These are phyloP conservation scores for Ampelocalamus luodianensis DNA, from an alignment of 176 grass and related monocot species.

Conservation along the genomic window DNA sequence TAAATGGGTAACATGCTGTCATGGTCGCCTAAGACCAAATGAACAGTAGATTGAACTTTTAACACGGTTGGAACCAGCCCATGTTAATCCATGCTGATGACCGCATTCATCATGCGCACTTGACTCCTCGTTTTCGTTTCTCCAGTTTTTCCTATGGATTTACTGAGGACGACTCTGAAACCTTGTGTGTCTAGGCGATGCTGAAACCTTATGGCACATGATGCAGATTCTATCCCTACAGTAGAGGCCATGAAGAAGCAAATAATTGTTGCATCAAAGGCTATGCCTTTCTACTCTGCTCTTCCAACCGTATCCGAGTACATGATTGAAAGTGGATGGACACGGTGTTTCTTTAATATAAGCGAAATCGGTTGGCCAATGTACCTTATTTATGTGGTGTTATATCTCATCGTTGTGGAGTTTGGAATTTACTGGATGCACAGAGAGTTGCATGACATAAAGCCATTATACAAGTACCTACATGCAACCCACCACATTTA, in stretches of 20 bases:
- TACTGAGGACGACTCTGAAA: not conserved
- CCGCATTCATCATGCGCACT: not conserved
- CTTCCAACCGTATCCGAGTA: conserved; percentile 81
- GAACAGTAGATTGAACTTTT: not conserved
- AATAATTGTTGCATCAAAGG: conserved; percentile 84
- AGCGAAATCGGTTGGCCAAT: conserved; percentile 70
- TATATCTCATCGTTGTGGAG: conserved; percentile 79
- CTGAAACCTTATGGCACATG: not conserved
- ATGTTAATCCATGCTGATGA: not conserved
- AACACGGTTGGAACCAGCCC: not conserved
- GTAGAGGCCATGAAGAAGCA: conserved; percentile 87
- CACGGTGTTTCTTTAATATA: conserved; percentile 68
- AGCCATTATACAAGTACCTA: conserved; percentile 91
- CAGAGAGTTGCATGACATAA: conserved; percentile 97
- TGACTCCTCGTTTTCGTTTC: not conserved
- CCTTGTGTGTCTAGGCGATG: conserved; percentile 12
- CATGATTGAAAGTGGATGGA: conserved; percentile 95
- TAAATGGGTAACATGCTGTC: not conserved
- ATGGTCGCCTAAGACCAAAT: not conserved
- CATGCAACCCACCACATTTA: conserved; percentile 94
- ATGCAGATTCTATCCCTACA: conserved; percentile 85
- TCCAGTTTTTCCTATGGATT: not conserved
- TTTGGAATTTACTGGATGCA: conserved; percentile 99
- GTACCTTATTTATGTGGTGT: conserved; percentile 58
- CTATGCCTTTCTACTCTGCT: conserved; percentile 80